phyloP scores from a whole-genome alignment of 139 green algal species.

The Picochlorum costavermella region DNA sequence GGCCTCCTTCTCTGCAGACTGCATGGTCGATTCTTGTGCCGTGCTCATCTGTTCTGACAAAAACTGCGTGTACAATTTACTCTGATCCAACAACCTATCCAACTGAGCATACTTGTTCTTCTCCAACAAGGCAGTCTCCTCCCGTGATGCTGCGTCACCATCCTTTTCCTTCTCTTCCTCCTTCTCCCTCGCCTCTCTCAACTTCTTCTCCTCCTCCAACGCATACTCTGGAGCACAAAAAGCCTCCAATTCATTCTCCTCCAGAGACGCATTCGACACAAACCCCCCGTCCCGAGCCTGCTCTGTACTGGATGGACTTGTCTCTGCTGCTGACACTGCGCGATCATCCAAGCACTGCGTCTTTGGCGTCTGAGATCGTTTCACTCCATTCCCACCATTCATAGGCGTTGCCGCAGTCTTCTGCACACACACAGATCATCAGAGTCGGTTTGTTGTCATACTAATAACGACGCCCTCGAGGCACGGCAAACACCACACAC shows the following conservation, averaged over 20 bases:
- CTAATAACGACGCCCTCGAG: too few relatives aligned
- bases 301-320: background rate
- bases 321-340: background rate
- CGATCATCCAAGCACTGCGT: too few relatives aligned
- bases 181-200: slow-evolving; percentile 42
- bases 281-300: slow-evolving; percentile 4
- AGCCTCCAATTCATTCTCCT: slow-evolving; percentile 38
- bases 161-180: slow-evolving; percentile 16
- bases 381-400: too few relatives aligned
- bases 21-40: slow-evolving; percentile 26
- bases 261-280: slow-evolving; percentile 26
- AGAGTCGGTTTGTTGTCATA: too few relatives aligned
- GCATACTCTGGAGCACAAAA: slow-evolving; percentile 38
- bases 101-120: slow-evolving; percentile 52
- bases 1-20: slow-evolving; percentile 9
- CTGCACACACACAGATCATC: too few relatives aligned
- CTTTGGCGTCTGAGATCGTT: too few relatives aligned
- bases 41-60: slow-evolving; percentile 76
- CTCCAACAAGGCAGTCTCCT: slow-evolving; percentile 25
- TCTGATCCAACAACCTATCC: slow-evolving; percentile 63
- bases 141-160: background rate
- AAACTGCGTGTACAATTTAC: slow-evolving; percentile 78
- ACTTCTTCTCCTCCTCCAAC: slow-evolving; percentile 50
- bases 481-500: too few relatives aligned
- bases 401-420: too few relatives aligned